A percentile compares a stretch with the other conserved stretches of the same genome.
These are phyloP conservation scores for Didymosphaeria variabile DNA, from an alignment of 2,329 filamentous ascomycete genomes.

Conservation along the genomic window DNA sequence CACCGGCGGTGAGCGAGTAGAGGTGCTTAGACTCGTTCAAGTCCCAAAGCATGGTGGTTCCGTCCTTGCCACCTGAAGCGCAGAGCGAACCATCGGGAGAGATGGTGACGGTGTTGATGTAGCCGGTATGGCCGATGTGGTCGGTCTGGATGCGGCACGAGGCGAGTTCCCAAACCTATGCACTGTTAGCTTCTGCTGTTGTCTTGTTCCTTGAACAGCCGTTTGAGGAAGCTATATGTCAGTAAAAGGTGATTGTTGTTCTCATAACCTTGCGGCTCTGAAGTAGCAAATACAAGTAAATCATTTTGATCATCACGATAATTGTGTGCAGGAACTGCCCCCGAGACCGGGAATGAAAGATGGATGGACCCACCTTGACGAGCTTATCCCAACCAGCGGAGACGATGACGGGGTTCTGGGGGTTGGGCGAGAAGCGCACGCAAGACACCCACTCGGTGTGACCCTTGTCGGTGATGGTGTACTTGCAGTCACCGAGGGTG, in stretches of 20 bases:
- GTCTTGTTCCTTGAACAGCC: conserved; percentile 8
- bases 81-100: conserved; percentile 98
- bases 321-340: not conserved
- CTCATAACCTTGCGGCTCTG: conserved; percentile 98
- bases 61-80: conserved; percentile 99
- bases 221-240: conserved; percentile 59
- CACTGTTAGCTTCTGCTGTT: conserved; percentile 37
- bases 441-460: conserved; percentile 99
- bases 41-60: conserved; percentile 99
- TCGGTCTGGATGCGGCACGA: conserved; percentile 99
- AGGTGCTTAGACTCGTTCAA: conserved; percentile 99
- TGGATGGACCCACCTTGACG: conserved; percentile 84
- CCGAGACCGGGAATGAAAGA: not conserved
- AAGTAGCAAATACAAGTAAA: conserved; percentile 99
- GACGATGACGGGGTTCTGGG: conserved; percentile 99
- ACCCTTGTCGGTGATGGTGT: conserved; percentile 99
- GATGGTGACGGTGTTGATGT: conserved; percentile 99
- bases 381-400: conserved; percentile 99
- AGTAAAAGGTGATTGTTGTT: conserved; percentile 92
- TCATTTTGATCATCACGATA: conserved; percentile 88
- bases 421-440: conserved; percentile 99
- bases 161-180: conserved; percentile 97
- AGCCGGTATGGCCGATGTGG: conserved; percentile 99
- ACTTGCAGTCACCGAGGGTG: conserved; percentile 99
- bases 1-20: conserved; percentile 98